phyloP scores from a whole-genome alignment of 1,139 yeast genomes.

The Geotrichum siamense region DNA sequence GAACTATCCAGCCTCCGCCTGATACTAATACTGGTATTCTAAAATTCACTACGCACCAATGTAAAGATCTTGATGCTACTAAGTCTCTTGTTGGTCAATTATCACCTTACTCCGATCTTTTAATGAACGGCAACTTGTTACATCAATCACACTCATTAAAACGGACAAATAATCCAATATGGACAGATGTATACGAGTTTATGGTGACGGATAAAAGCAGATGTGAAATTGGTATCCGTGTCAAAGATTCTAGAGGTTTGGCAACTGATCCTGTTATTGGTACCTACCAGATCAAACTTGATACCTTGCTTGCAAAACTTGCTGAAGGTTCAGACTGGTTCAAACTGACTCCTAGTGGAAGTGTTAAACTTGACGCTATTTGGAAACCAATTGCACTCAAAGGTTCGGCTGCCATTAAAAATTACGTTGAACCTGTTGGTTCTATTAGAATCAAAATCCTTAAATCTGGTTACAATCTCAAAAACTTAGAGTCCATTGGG shows the following conservation, averaged over 20 bases:
- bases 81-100: slow-evolving; percentile 60
- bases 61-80: slow-evolving; percentile 59
- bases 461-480: slow-evolving; percentile 53
- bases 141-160: slow-evolving; percentile 52
- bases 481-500: slow-evolving; percentile 82
- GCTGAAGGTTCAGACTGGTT: slow-evolving; percentile 74
- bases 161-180: slow-evolving; percentile 59
- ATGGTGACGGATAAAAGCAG: slow-evolving; percentile 69
- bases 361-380: slow-evolving; percentile 56
- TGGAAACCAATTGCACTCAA: slow-evolving; percentile 85
- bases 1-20: slow-evolving; percentile 79
- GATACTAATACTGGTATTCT: slow-evolving; percentile 91
- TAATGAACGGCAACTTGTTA: slow-evolving; percentile 53
- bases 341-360: slow-evolving; percentile 60
- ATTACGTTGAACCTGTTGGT: slow-evolving; percentile 89
- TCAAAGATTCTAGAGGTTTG: slow-evolving; percentile 57
- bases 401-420: slow-evolving; percentile 54
- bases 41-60: slow-evolving; percentile 61
- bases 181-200: slow-evolving; percentile 59
- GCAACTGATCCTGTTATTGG: slow-evolving; percentile 56
- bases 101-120: slow-evolving; percentile 64
- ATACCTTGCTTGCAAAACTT: slow-evolving; percentile 66
- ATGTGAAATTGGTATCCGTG: slow-evolving; percentile 55
- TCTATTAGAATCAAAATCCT: slow-evolving; percentile 71
- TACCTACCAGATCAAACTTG: slow-evolving; percentile 41